Evolutionary conservation across 1,284 basidiomycete genomes (phyloP), one percentile per base, ranked within the genome.

Genomic region (Ganoderma boninense): DNA sequence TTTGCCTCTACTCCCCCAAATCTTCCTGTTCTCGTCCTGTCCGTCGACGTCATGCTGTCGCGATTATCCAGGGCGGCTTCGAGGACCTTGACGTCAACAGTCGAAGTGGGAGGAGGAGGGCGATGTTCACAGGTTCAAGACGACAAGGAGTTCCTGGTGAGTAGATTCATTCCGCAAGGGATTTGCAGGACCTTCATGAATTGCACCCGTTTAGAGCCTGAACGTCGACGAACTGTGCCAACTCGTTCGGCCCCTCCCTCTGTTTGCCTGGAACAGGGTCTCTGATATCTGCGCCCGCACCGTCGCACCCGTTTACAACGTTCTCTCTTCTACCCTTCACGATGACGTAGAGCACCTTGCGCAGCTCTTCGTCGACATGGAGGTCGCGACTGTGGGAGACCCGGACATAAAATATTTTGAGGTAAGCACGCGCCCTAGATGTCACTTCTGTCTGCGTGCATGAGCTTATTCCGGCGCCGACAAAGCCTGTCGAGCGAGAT

Each of bases 331-430:
- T 40, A 74, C 77, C 4, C 57, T 80, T 11, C 64, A 70, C 63
- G 71, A 77, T 16, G 81, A 82, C 52, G 66, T 82, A 16, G 78
- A 81, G 57, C 72, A 72, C 26, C 71, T 80, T 20, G 77, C 77
- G 20, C 74, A 71, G 67, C 60, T 79, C 26, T 73, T 81, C 38
- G 78, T 72, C 11, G 79, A 79, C 18, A 66, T 79, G 43, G 77
- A 79, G 42, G 64, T 57, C 20, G 44, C 42, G 40, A 43, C 62
- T 26, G 26, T 65, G 42, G 64, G 62, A 20, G 67, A 66, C 49
- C 64, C 49, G 38, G 70, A 67, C 32, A 18, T 35, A 40, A 54
- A 64, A 40, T 71, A 70, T 62, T 74, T 69, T 42, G 73, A 71
- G 70, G 73, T 74, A 46, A 42, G 68, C 56, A 35, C n/a, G 18